phyloP scores from a whole-genome alignment of 495 filamentous ascomycete species.

The Lasiosphaeriaceae sp. region DNA sequence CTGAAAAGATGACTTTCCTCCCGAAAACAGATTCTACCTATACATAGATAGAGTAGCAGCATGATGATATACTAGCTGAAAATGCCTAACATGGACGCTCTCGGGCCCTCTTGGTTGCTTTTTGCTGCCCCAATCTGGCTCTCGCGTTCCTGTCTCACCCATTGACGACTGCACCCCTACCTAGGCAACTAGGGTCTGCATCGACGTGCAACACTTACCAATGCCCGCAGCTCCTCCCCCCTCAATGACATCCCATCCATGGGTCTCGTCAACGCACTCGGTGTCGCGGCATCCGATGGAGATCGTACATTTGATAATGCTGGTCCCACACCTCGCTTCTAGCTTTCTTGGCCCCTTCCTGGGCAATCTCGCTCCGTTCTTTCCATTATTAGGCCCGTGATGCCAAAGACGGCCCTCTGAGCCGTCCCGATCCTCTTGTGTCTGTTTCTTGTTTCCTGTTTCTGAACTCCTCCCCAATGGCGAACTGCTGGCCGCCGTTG shows the following conservation, averaged over 20 bases:
- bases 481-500: background rate
- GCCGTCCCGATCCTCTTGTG: background rate
- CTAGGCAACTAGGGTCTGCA: too few relatives aligned
- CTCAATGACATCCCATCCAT: background rate
- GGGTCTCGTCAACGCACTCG: background rate
- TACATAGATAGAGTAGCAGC: too few relatives aligned
- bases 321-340: constrained; percentile 4
- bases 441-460: constrained; percentile 16
- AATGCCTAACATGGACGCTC: background rate
- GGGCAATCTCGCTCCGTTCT: constrained; percentile 24
- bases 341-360: background rate
- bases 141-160: background rate
- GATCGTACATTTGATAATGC: background rate
- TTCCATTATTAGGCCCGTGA: constrained; percentile 15
- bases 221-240: too few relatives aligned
- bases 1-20: too few relatives aligned
- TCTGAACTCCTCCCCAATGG: constrained; percentile 17
- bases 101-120: background rate
- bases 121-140: background rate
- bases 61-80: constrained; percentile 2
- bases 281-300: background rate
- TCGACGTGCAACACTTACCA: too few relatives aligned
- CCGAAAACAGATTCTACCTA: too few relatives aligned
- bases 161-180: background rate
- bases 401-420: background rate